Conservation (phyloP, 2,329 filamentous ascomycete species). For the Thelonectria discophora region DNA sequence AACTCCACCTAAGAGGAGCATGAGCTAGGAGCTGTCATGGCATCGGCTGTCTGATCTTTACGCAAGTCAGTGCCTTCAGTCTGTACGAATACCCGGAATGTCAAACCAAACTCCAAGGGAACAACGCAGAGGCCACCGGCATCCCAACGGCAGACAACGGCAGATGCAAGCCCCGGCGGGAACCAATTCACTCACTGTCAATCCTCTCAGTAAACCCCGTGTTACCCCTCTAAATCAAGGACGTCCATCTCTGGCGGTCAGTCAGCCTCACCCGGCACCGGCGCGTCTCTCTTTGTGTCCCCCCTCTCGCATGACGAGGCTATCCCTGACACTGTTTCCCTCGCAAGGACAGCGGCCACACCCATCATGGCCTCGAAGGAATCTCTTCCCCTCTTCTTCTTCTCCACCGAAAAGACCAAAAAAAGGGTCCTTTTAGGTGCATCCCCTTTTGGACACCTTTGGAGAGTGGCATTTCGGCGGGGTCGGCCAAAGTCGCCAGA, state of each 20-base stretch:
- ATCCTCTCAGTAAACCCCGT: too few species aligned
- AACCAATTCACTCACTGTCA: too few species aligned
- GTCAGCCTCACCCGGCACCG: conserved; percentile 41
- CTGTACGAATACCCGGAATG: too few species aligned
- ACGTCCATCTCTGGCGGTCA: conserved; percentile 38
- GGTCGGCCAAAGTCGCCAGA: conserved; percentile 27
- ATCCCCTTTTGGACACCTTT: too few species aligned
- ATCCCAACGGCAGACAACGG: too few species aligned
- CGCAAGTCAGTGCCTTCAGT: too few species aligned
- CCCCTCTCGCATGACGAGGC: conserved; percentile 35
- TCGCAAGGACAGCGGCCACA: conserved; percentile 12
- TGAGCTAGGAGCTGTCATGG: background rate
- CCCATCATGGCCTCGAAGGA: background rate
- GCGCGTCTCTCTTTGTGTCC: background rate
- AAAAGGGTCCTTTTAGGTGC: too few species aligned
- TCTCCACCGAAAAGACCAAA: conserved; percentile 13
- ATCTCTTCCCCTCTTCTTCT: background rate
- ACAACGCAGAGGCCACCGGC: conserved; percentile 11
- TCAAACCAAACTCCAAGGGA: too few species aligned
- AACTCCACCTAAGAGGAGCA: too few species aligned
- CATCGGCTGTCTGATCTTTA: too few species aligned
- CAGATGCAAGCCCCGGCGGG: too few species aligned
- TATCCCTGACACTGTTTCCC: conserved; percentile 35
- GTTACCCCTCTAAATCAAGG: conserved; percentile 26
- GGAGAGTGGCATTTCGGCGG: conserved; percentile 1